Evolutionary conservation across 1,139 yeast genomes (phyloP).

Genomic region (Scheffersomyces segobiensis): DNA sequence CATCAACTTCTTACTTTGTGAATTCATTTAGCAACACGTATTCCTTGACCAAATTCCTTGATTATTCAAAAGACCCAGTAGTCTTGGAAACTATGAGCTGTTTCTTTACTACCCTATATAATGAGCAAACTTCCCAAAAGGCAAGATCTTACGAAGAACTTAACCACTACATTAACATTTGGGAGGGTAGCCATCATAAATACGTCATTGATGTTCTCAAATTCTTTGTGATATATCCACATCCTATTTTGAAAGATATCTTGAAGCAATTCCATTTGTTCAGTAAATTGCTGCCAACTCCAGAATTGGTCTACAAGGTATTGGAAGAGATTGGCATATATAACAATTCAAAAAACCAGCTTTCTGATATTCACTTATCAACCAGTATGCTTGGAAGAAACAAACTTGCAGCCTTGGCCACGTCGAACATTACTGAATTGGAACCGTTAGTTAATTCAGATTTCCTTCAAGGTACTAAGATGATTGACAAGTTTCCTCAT

Average conservation of each 20-base stretch:
- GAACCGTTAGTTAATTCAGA: constrained; percentile 7
- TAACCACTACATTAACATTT: constrained; percentile 26
- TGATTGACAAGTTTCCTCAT: constrained; percentile 28
- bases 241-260: constrained; percentile 18
- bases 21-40: constrained; percentile 22
- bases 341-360: constrained; percentile 17
- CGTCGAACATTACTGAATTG: constrained; percentile 18
- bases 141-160: constrained; percentile 22
- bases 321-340: constrained; percentile 28
- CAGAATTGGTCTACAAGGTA: constrained; percentile 16
- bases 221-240: constrained; percentile 36
- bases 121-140: constrained; percentile 10
- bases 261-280: constrained; percentile 19
- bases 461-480: neutral
- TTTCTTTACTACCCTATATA: constrained; percentile 14
- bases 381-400: constrained; percentile 29
- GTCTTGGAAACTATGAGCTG: constrained; percentile 12
- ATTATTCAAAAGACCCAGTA: constrained; percentile 9
- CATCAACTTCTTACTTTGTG: constrained; percentile 23
- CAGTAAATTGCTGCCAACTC: constrained; percentile 7
- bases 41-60: constrained; percentile 17
- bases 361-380: constrained; percentile 34
- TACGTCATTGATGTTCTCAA: constrained; percentile 32
- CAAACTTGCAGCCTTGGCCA: constrained; percentile 18
- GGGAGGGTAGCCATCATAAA: constrained; percentile 32